Evolutionary conservation across 2,329 filamentous ascomycete genomes (phyloP).

Genomic region (Phaeomoniella chlamydospora): DNA sequence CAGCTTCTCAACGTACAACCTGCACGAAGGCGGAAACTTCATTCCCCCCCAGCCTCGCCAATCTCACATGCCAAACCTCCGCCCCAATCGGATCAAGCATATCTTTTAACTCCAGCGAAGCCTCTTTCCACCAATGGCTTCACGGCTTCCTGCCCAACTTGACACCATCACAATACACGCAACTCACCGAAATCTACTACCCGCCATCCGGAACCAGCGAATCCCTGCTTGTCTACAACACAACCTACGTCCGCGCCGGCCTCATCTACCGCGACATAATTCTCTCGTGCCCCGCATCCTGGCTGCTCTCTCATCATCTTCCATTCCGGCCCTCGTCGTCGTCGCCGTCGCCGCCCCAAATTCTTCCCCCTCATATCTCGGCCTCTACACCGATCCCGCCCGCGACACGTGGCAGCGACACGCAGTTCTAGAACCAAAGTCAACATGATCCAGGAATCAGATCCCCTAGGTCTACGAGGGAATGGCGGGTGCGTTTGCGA

Average conservation of each 20-base stretch:
- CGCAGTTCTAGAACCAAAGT: constrained; percentile 44
- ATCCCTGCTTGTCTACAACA: constrained; percentile 31
- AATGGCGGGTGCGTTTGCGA: constrained; percentile 44
- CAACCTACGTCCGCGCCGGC: constrained; percentile 37
- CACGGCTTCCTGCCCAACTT: constrained; percentile 38
- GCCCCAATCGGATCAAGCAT: constrained; percentile 14
- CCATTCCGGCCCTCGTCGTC: too few species aligned
- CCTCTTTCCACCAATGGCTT: constrained; percentile 39
- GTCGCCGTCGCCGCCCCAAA: too few species aligned
- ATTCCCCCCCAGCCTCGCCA: too few species aligned
- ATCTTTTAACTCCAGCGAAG: constrained; percentile 32
- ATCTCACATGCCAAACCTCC: too few species aligned
- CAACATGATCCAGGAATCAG: constrained; percentile 35
- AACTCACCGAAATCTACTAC: constrained; percentile 29
- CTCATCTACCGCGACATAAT: constrained; percentile 44
- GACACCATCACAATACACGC: constrained; percentile 20
- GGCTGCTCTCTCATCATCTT: constrained; percentile 36
- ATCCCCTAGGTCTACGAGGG: constrained; percentile 41
- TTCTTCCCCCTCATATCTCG: too few species aligned
- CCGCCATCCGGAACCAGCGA: constrained; percentile 33
- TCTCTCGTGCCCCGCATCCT: constrained; percentile 45
- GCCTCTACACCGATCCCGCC: constrained; percentile 46
- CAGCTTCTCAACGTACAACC: constrained; percentile 51
- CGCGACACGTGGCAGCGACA: constrained; percentile 45
- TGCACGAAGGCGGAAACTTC: constrained; percentile 50